Evolutionary conservation across 495 filamentous ascomycete species (phyloP), one percentile per base, ranked within the genome.

Genomic region (Penicillium paradoxum): DNA sequence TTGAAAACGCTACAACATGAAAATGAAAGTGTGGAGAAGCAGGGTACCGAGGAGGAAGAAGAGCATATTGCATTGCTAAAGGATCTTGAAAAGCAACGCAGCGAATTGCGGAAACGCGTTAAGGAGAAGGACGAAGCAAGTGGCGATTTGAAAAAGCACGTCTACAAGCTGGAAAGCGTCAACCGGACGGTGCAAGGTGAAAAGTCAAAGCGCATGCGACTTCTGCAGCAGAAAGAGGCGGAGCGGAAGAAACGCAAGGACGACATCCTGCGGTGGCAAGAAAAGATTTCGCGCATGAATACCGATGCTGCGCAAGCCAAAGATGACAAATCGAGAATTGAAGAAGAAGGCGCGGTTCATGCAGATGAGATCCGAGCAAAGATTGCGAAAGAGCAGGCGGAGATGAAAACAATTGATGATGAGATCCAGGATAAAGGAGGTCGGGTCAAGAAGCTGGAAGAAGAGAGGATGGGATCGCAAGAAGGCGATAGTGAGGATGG

Each of bases 71-170:
- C 70, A 13, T 71, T 83, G 27, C 82, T 84, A 40, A 74, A 72
- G 19, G 78, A 82, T 6, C 65, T 90, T 4, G 66, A 74, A 14
- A 77, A 78, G 39, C 85, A 90, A 49, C 74, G 90, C 49, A 89
- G 91, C 55, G 79, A 84, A 29, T 80, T 95, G 57, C 84, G 72
- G 60, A 83, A 86, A 59, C 76, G 82, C 34, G 77, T 90, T 34
- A 90, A 85, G 63, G 89, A 95, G 57, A 91, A 88, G 65, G 90
- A 95, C 53, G 89, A 95, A 53, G 83, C 81, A 24, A 91, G 84
- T n/a, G 82, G 86, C 40, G 86, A 87, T 61, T 66, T 96, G 25
- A 88, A 85, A 61, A 87, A 85, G 50, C 87, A 96, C 58, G 87
- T 92, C 27, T 82, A 87, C 41, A 80, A 80, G 25, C 76, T 93